Conservation (phyloP, 2,329 filamentous ascomycete species). For the Lecanicillium sp. region DNA sequence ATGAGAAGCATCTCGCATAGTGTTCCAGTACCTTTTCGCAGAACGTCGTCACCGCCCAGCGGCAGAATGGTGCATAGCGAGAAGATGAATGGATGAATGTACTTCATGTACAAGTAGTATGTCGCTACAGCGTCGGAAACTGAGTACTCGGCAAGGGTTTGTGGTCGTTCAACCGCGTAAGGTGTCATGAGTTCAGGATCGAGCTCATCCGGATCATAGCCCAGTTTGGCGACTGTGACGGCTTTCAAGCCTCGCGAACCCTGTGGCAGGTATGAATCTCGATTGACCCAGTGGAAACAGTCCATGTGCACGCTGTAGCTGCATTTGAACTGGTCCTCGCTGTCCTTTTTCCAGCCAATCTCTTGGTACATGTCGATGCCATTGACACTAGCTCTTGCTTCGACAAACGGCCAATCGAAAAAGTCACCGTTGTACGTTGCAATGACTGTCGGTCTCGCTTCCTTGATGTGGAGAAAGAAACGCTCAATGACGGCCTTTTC, state of each 20-base stretch:
- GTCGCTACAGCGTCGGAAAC: conserved; percentile 98
- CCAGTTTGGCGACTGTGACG: conserved; percentile 94
- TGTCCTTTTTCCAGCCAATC: conserved; percentile 93
- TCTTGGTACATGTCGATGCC: conserved; percentile 99
- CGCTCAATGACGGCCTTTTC: conserved; percentile 82
- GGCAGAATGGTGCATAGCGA: conserved; percentile 96
- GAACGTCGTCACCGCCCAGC: conserved; percentile 81
- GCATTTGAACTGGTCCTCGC: conserved; percentile 92
- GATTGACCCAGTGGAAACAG: conserved; percentile 97
- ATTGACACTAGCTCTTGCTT: conserved; percentile 83
- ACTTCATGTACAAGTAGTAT: conserved; percentile 99
- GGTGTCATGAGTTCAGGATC: conserved; percentile 97
- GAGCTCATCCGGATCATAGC: conserved; percentile 95
- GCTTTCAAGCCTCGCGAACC: conserved; percentile 96
- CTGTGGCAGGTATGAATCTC: conserved; percentile 95
- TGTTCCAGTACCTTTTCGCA: conserved; percentile 94
- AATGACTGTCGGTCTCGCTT: conserved; percentile 89
- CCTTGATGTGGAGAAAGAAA: conserved; percentile 94
- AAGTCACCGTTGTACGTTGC: conserved; percentile 99
- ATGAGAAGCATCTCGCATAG: conserved; percentile 99
- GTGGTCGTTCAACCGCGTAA: conserved; percentile 80
- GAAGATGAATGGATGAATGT: conserved; percentile 99
- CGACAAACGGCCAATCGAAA: conserved; percentile 99
- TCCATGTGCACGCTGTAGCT: conserved; percentile 98
- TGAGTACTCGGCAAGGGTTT: conserved; percentile 94